These are phyloP conservation scores for Lactarius deliciosus DNA, from an alignment of 768 basidiomycete species.

Conservation along the genomic window DNA sequence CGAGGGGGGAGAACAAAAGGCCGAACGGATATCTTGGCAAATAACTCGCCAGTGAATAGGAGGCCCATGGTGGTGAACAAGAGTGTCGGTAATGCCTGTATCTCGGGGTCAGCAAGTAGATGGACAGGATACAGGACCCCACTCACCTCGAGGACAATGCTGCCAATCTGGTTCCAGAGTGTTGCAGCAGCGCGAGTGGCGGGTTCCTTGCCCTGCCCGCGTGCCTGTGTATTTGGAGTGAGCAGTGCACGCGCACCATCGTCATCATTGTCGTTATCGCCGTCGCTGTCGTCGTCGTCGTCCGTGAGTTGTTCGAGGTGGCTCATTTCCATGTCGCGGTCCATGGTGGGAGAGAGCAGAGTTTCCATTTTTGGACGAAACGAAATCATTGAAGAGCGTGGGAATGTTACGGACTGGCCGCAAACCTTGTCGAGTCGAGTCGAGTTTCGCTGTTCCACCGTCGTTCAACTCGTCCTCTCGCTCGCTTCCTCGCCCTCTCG, in stretches of 20 bases:
- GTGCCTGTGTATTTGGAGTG: constrained; percentile 35
- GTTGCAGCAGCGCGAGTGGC: not conserved
- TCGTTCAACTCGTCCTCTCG: constrained; percentile 1
- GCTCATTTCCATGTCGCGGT: constrained; percentile 38
- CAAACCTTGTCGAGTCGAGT: constrained; percentile 30
- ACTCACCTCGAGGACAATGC: constrained; percentile 72
- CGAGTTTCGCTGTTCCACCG: constrained; percentile 15
- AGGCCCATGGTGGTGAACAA: constrained; percentile 81
- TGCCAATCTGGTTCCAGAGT: constrained; percentile 55
- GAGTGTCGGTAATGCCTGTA: constrained; percentile 83
- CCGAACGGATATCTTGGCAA: constrained; percentile 80
- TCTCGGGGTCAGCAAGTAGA: not conserved
- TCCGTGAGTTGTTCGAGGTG: constrained; percentile 35
- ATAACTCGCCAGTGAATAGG: constrained; percentile 86
- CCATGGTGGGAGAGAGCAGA: not conserved
- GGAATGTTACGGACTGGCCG: constrained; percentile 29
- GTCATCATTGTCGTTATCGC: constrained; percentile 31
- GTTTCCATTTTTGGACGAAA: constrained; percentile 12
- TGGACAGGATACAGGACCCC: not conserved
- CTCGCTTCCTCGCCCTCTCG: not conserved
- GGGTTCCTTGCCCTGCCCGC: constrained; percentile 33
- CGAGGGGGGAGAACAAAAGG: constrained; percentile 30
- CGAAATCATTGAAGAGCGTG: constrained; percentile 24
- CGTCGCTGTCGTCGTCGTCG: constrained; percentile 23
- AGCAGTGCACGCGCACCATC: constrained; percentile 52